Conservation (phyloP, 805 yeast species). For the Komagataella pastoris region DNA sequence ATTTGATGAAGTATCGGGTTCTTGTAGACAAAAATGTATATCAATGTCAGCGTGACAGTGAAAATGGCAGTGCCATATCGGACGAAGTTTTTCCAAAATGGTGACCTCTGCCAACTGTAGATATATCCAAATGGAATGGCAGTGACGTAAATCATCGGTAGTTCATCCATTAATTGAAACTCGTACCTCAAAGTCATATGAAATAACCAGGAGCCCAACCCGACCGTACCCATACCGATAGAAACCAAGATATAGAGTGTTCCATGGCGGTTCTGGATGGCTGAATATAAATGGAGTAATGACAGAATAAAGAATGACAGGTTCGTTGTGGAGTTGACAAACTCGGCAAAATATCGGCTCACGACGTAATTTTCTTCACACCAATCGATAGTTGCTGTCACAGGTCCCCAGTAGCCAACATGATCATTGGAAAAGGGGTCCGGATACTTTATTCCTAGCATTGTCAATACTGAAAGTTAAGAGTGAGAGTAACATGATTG, state of each 20-base stretch:
- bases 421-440: conserved; percentile 2
- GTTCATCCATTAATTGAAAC: conserved; percentile 84
- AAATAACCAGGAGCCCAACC: conserved; percentile 88
- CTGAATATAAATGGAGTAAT: conserved; percentile 31
- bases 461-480: neutral
- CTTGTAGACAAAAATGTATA: conserved; percentile 55
- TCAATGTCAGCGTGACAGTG: conserved; percentile 39
- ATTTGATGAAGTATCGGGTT: conserved; percentile 86
- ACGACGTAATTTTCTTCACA: conserved; percentile 95
- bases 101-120: conserved; percentile 16
- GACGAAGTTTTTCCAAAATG: conserved; percentile 7
- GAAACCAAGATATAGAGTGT: conserved; percentile 57
- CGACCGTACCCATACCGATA: conserved; percentile 77
- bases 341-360: conserved; percentile 77
- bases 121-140: conserved; percentile 63
- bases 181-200: conserved; percentile 91
- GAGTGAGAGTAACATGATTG: neutral
- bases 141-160: conserved; percentile 97
- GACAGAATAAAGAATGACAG: conserved; percentile 18
- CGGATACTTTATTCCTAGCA: conserved; percentile 1
- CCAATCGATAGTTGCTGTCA: conserved; percentile 97
- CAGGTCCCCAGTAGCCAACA: conserved; percentile 63
- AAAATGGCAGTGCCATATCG: conserved; percentile 14
- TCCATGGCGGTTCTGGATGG: conserved; percentile 49
- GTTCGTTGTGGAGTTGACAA: conserved; percentile 78